Evolutionary conservation across 805 yeast genomes (phyloP), one percentile per base, ranked within the genome.

Genomic region (Metschnikowia noctiluminum): DNA sequence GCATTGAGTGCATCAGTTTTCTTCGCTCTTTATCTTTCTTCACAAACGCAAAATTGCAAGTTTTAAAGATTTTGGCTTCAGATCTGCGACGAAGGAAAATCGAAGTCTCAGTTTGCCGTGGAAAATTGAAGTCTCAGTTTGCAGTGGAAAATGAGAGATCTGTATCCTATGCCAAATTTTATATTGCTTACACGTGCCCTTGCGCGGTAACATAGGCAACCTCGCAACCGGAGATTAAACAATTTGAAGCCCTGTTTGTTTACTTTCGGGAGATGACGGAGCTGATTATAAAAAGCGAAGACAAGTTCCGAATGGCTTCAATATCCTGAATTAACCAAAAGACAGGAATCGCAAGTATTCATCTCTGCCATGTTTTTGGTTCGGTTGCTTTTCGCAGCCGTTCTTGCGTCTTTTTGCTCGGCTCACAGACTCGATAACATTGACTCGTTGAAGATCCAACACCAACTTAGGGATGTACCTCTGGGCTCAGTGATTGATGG

Each of bases 401-500:
- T 53, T 37, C 40, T 45, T 35, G 32, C 34, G 16, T 35, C 46
- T 30, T 21, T 46, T 30, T 21, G 46, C 44, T 42, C 35, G 41
- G 63, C 57, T 2, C 61, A 53, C 35, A 57, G 65, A 8, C 48
- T 68, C 28, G 60, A 62, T 15, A 70, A 69, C 12, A 48, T 64
- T 16, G 61, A 57, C 35, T 54, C 64, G 3, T 43, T 67, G 38
- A 56, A 54, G 30, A 56, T 57, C 38, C 69, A 63, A 43, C 21
- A 47, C 14, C 46, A 58, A 30, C 45, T 53, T 58, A 59, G 54
- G 10, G 46, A 40, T 11, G 38, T 31, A 2, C 50, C 48, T 1
- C 35, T 38, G 27, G 55, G 53, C 5, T 56, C 58, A 1, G 35
- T 53, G 28, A 56, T 69, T 13, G 69, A 68, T 40, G 41, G 48